Evolutionary conservation across 805 yeast genomes (phyloP).

Genomic region (Candida sanyiensis): DNA sequence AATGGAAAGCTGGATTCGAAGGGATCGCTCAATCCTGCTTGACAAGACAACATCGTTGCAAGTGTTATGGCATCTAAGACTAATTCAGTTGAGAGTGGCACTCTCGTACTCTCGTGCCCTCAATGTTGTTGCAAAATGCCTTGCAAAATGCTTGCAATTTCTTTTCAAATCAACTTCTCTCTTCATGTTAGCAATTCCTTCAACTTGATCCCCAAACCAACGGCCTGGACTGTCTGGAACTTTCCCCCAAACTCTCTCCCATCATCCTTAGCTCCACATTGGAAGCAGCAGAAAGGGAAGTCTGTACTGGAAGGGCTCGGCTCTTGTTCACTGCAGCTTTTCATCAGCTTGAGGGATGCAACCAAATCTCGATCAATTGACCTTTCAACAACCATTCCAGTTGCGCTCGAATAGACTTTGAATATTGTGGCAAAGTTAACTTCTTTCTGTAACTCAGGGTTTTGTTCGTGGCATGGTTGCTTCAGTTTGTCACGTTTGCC

Average conservation of each 20-base stretch:
- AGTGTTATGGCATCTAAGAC: no score
- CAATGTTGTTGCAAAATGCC: no score
- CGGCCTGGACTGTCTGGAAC: constrained; percentile 8
- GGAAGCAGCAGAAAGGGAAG: constrained; percentile 9
- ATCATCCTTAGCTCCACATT: background rate
- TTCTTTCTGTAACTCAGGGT: background rate
- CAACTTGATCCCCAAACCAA: constrained; percentile 11
- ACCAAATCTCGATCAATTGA: background rate
- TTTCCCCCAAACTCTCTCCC: background rate
- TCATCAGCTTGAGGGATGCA: constrained; percentile 1
- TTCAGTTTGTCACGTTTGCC: background rate
- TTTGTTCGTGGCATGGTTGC: background rate
- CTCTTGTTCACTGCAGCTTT: no score
- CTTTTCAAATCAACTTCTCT: no score
- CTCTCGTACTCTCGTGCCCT: no score
- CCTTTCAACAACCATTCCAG: background rate
- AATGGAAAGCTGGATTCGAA: no score
- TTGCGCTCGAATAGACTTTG: background rate
- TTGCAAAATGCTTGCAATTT: no score
- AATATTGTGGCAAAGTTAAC: background rate
- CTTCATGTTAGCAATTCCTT: constrained; percentile 9
- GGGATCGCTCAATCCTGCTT: no score
- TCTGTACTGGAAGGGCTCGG: background rate
- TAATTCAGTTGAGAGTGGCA: no score
- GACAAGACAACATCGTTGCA: no score